These are phyloP conservation scores for Dictyostelium discoideum DNA, from an alignment of 78 protist species.

Conservation along the genomic window DNA sequence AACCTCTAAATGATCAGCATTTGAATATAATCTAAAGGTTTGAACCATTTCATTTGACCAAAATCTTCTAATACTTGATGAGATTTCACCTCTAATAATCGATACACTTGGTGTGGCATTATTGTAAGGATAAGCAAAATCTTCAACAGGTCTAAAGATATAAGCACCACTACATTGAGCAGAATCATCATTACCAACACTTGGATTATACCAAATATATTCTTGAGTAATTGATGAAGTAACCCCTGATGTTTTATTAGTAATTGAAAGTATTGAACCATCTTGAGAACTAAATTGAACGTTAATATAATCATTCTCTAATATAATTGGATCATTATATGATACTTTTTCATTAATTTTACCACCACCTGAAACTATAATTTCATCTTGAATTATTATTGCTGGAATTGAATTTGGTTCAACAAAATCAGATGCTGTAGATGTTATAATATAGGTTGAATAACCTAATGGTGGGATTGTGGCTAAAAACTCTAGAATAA, in stretches of 20 bases:
- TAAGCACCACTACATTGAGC: conserved; percentile 91
- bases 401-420: neutral
- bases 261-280: conserved; percentile 47
- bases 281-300: conserved; percentile 33
- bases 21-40: conserved; percentile 50
- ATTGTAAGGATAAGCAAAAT: neutral
- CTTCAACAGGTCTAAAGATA: conserved; percentile 88
- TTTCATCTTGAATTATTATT: neutral
- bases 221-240: conserved; percentile 34
- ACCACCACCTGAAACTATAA: neutral
- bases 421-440: neutral
- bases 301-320: conserved; percentile 31
- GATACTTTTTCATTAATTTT: neutral
- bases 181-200: conserved; percentile 19
- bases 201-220: conserved; percentile 50
- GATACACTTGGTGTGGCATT: conserved; percentile 13
- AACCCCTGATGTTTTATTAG: conserved; percentile 14
- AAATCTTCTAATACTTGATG: neutral
- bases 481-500: neutral
- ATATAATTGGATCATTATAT: neutral
- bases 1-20: conserved; percentile 21
- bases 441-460: conserved; percentile 9
- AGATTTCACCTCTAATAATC: neutral
- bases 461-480: conserved; percentile 49
- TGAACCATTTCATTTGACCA: conserved; percentile 51